Evolutionary conservation across 208 protist species (phyloP).

Genomic region (Wallacemonas sp.): DNA sequence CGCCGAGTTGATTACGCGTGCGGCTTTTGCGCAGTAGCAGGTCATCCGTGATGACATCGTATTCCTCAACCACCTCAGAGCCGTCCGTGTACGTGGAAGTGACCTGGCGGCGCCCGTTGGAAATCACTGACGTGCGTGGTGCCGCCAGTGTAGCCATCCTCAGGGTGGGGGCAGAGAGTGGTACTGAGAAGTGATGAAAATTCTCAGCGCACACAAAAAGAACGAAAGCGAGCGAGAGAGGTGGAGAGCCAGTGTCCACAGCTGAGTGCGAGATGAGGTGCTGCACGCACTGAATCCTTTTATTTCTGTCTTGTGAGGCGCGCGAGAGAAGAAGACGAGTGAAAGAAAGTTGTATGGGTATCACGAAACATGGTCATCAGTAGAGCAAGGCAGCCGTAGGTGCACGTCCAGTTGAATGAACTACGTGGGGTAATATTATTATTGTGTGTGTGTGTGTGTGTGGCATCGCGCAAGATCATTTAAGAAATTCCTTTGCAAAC

Average conservation of each 20-base stretch:
- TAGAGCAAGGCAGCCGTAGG: too few species aligned
- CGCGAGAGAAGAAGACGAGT: background rate
- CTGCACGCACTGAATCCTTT: too few species aligned
- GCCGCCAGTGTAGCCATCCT: constrained; percentile 39
- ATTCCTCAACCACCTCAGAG: constrained; percentile 92
- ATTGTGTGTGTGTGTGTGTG: too few species aligned
- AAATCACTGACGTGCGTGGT: constrained; percentile 81
- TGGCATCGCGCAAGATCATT: too few species aligned
- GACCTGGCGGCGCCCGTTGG: constrained; percentile 75
- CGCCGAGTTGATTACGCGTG: constrained; percentile 69
- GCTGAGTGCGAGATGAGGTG: too few species aligned
- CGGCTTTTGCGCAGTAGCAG: constrained; percentile 89
- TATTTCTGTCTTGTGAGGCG: too few species aligned
- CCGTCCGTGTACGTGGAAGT: constrained; percentile 89
- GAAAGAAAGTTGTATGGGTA: background rate
- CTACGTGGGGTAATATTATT: too few species aligned
- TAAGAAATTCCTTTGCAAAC: too few species aligned
- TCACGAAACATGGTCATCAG: background rate
- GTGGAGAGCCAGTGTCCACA: too few species aligned
- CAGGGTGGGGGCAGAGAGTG: background rate
- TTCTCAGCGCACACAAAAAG: too few species aligned
- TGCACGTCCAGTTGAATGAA: too few species aligned
- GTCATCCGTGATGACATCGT: constrained; percentile 91
- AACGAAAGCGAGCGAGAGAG: constrained; percentile 1
- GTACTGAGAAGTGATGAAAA: background rate